Evolutionary conservation across 257 asterid genomes (phyloP), one percentile per base, ranked within the genome.

Genomic region (Capsicum baccatum): DNA sequence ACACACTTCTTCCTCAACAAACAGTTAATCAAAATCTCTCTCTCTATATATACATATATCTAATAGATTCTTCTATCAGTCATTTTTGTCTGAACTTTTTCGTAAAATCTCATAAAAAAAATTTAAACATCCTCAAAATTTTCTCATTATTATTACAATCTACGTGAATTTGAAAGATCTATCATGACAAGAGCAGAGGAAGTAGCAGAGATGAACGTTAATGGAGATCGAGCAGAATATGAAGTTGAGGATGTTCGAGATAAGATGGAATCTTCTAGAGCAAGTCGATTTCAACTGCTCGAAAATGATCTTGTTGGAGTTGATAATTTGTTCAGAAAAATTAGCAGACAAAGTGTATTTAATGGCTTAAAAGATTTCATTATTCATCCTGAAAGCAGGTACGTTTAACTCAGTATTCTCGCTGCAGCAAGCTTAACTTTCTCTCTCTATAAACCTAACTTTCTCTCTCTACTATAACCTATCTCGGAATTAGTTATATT

Each of bases 241-340:
- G 85, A 56, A 50, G 73, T 47, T 10, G 76, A 81, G 21, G 70
- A 80, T 21, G 42, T 60, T 19, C 63, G 76, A 80, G 83, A 80
- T 58, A 84, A 35, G n/a, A 85, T 89, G 5, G 79, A 68, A 69
- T 87, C 91, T 3, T 81, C 90, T 4, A 58, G 84, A 62, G 90
- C 87, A 33, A 87, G 90, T 79, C 84, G 89, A 82, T 89, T 89
- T 26, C 73, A 55, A 8, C 50, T 81, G 14, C 62, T 81, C 8
- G 68, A 56, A 62, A 73, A 56, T 7, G 85, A 76, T 76, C 81
- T 44, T 59, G 66, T 67, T 3, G 85, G 80, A 67, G 15, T 71
- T 1, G 71, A 57, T 44, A 44, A 44, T 21, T 13, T 62, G 62
- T 8, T 13, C 42, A 83, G 15, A 35, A 66, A 35, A 57, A 39